phyloP scores from a whole-genome alignment of 2,329 filamentous ascomycete genomes.

The Thelonectria discophora region DNA sequence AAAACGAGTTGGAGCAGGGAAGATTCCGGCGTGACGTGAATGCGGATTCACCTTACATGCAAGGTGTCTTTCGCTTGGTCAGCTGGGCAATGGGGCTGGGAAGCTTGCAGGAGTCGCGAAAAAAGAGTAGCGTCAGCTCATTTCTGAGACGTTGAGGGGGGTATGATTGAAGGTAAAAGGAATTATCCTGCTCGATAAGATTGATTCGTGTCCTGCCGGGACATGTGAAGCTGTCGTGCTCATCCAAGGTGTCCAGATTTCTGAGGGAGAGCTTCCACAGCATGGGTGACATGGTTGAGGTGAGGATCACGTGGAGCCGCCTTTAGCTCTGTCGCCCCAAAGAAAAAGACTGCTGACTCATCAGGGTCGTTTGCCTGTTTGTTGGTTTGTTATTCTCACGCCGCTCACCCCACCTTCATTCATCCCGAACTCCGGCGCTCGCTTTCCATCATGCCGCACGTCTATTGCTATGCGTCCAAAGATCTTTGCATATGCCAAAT shows the following conservation, averaged over 20 bases:
- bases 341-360: constrained; percentile 3
- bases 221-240: constrained; percentile 8
- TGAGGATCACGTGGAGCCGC: constrained; percentile 16
- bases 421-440: no score
- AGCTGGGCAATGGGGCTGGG: constrained; percentile 11
- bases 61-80: constrained; percentile 37
- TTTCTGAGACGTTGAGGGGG: neutral
- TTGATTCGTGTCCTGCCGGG: constrained; percentile 5
- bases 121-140: constrained; percentile 2
- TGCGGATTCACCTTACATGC: constrained; percentile 22
- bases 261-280: constrained; percentile 12
- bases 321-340: constrained; percentile 6
- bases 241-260: constrained; percentile 5
- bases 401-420: no score
- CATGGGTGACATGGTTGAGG: constrained; percentile 14
- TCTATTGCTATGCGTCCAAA: no score
- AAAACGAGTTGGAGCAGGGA: constrained; percentile 4
- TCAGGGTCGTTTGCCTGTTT: neutral
- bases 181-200: neutral
- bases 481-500: neutral
- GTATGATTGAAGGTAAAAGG: constrained; percentile 12
- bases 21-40: constrained; percentile 11
- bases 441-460: no score
- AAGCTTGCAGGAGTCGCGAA: constrained; percentile 3
- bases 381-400: no score